Base-by-base conservation (phyloP, 2,329 filamentous ascomycete species). In the Neospermospora avenae region DNA sequence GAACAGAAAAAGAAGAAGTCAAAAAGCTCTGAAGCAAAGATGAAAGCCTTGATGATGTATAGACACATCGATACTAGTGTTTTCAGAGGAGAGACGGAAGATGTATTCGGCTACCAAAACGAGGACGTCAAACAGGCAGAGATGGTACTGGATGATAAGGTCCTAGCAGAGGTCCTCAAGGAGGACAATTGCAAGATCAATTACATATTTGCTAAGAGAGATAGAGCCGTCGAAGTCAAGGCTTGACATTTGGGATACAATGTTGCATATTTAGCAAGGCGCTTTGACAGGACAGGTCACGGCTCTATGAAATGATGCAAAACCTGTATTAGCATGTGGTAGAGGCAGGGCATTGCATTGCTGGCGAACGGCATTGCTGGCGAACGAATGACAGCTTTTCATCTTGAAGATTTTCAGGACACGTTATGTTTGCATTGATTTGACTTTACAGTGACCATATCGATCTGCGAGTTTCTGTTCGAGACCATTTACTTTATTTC, bases 11-110 rank as follows among this genome's bases (percentile, higher is more conserved):
- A 70, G 59, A 72, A 66, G 25, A 66, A 65, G 60, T 39, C 67
- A 31, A 74, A 69, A 55, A 71, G 67, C 39, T 65, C 68, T 31
- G 71, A 68, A 49, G 64, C 58, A 16, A 81, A 79, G 64, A 73
- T 82, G 72, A 68, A 71, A 48, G 78, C 80, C 62, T 68, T 84
- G 46, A 83, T 84, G 81, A 75, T 79, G 60, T 84, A 83, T 64
- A 72, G 71, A 6, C 82, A 84, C 67, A 74, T 84, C 35, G 78
- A 84, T 61, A 75, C 76, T 10, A 68, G 74, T 1, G 64, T 69
- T 4, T 69, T 75, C 55, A 69, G 72, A 48, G 70, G 71, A 20
- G 72, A 72, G 13, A 69, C 68, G 11, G 65, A 72, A 46, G 68
- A 73, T 63, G 64, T 72, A 2, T 71, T 68, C 53, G 67, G 67